phyloP scores from a whole-genome alignment of 208 protist genomes.

The Trypanosoma vivax region DNA sequence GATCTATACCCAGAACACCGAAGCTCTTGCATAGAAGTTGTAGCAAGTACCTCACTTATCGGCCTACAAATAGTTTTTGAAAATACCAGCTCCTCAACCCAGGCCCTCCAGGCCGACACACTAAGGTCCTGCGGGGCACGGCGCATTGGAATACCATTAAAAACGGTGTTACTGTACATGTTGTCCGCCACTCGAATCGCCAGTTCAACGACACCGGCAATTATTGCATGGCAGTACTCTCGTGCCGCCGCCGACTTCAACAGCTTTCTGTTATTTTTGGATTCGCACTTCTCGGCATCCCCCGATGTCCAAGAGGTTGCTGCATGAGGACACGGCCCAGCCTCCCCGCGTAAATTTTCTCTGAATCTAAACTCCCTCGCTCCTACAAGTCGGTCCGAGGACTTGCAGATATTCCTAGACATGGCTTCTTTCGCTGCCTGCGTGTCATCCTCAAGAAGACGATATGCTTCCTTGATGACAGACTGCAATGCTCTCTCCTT shows the following conservation, averaged over 20 bases:
- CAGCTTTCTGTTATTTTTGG: neutral
- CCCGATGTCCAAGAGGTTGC: neutral
- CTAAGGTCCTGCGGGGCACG: conserved; percentile 50
- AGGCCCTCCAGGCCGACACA: conserved; percentile 59
- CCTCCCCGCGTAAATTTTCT: too few species aligned
- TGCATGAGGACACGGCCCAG: too few species aligned
- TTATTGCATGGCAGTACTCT: conserved; percentile 40
- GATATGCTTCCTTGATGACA: conserved; percentile 29
- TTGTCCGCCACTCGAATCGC: conserved; percentile 69
- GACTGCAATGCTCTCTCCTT: conserved; percentile 21
- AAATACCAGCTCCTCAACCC: conserved; percentile 57
- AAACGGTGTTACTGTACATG: conserved; percentile 32
- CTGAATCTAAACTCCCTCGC: conserved; percentile 15
- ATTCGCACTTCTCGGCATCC: neutral
- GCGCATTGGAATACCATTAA: conserved; percentile 34
- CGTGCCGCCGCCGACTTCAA: conserved; percentile 8
- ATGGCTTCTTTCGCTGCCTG: conserved; percentile 5
- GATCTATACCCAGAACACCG: conserved; percentile 10
- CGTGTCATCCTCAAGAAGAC: conserved; percentile 28
- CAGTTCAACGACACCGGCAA: conserved; percentile 47
- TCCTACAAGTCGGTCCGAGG: conserved; percentile 3
- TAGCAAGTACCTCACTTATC: conserved; percentile 19
- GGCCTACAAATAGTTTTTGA: neutral
- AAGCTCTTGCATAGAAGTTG: conserved; percentile 10
- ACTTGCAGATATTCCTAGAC: conserved; percentile 5